Evolutionary conservation across 2,329 filamentous ascomycete genomes (phyloP).

Genomic region (Apiospora kogelbergensis): DNA sequence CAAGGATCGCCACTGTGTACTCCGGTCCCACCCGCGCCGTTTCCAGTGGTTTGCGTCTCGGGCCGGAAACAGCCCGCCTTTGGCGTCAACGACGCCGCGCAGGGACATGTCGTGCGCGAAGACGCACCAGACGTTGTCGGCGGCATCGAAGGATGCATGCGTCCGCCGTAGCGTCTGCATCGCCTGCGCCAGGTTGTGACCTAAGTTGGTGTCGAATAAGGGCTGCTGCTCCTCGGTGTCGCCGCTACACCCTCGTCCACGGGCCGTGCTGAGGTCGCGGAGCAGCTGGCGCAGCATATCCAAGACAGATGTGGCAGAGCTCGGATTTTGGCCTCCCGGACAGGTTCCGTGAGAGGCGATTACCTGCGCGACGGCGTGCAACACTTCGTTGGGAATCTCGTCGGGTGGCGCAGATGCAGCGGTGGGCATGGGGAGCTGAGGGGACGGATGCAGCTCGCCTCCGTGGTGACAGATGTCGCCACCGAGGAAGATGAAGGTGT

Average conservation of each 20-base stretch:
- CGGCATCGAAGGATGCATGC: slow-evolving; percentile 43
- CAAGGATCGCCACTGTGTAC: too few relatives aligned
- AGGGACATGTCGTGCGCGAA: slow-evolving; percentile 48
- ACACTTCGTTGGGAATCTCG: too few relatives aligned
- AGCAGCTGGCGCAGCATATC: slow-evolving; percentile 37
- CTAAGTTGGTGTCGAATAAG: slow-evolving; percentile 30
- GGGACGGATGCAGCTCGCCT: slow-evolving; percentile 35
- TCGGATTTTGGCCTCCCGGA: too few relatives aligned
- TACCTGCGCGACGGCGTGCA: too few relatives aligned
- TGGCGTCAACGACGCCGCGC: slow-evolving; percentile 37
- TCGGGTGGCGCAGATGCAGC: too few relatives aligned
- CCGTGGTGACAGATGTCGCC: slow-evolving; percentile 42
- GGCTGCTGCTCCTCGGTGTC: slow-evolving; percentile 25
- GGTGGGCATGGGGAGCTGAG: slow-evolving; percentile 33
- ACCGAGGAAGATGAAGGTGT: slow-evolving; percentile 41
- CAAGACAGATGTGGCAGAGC: slow-evolving; percentile 23
- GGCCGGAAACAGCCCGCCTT: too few relatives aligned
- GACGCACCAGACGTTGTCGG: slow-evolving; percentile 42
- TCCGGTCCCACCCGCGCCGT: too few relatives aligned
- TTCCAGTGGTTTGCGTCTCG: too few relatives aligned
- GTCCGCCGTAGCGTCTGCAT: slow-evolving; percentile 31
- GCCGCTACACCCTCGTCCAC: slow-evolving; percentile 39
- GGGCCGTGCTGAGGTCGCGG: slow-evolving; percentile 37
- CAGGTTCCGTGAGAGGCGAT: too few relatives aligned
- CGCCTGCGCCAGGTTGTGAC: slow-evolving; percentile 14